Evolutionary conservation across 257 asterid species (phyloP).

Genomic region (Echium plantagineum): DNA sequence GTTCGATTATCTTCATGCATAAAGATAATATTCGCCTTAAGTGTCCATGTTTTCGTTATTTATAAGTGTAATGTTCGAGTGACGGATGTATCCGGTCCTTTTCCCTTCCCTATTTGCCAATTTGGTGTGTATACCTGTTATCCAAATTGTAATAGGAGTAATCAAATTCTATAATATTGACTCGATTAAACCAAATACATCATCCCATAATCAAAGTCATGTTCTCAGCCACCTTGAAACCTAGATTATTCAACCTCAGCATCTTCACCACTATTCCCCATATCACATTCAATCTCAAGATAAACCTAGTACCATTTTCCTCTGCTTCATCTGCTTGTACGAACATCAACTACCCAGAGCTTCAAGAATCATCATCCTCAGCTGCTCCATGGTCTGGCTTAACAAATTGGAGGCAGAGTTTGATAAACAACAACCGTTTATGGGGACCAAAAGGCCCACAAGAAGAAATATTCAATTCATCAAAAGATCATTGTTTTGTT

Average conservation of each 20-base stretch:
- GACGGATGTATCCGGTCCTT: too few relatives aligned
- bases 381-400: conserved; percentile 70
- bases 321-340: conserved; percentile 17
- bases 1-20: too few relatives aligned
- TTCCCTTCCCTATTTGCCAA: too few relatives aligned
- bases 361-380: conserved; percentile 7
- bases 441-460: conserved; percentile 88
- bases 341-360: conserved; percentile 25
- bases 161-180: too few relatives aligned
- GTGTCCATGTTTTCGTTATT: too few relatives aligned
- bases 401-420: conserved; percentile 54
- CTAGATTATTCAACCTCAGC: conserved; percentile 8
- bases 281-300: conserved; percentile 2
- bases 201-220: conserved; percentile 10
- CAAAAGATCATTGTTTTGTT: background rate
- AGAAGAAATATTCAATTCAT: background rate
- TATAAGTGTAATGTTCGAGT: too few relatives aligned
- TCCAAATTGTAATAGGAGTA: too few relatives aligned
- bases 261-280: conserved; percentile 3
- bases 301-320: conserved; percentile 10
- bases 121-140: too few relatives aligned
- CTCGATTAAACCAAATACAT: conserved; percentile 9
- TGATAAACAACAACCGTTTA: conserved; percentile 47
- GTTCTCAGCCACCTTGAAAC: conserved; percentile 13
- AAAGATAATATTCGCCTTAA: too few relatives aligned